Conservation (phyloP, 176 grass and related monocot genomes). For the Avena sativa region DNA sequence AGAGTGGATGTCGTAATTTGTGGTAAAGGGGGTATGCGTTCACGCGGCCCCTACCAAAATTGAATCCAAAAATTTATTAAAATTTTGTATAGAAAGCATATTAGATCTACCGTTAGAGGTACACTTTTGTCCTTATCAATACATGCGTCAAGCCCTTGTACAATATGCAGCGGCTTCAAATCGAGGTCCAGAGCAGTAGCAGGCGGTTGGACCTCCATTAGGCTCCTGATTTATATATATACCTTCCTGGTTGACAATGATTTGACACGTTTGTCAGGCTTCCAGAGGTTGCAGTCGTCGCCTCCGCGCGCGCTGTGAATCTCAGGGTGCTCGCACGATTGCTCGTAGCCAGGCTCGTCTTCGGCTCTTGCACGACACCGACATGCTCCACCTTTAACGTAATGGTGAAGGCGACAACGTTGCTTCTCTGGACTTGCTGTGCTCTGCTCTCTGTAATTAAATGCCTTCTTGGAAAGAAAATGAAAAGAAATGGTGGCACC, state of each 20-base stretch:
- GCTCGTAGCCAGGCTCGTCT: not conserved
- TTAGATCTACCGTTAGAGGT: too few species aligned
- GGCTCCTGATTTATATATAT: too few species aligned
- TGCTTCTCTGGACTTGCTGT: not conserved
- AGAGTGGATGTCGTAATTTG: slow-evolving; percentile 40
- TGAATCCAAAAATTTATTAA: not conserved
- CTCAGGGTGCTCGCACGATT: not conserved
- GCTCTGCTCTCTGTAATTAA: not conserved
- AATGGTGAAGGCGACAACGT: not conserved
- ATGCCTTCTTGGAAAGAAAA: not conserved
- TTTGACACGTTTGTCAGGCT: too few species aligned
- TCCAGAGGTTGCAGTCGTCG: not conserved
- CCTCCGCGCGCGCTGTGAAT: not conserved
- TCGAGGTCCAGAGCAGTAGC: too few species aligned
- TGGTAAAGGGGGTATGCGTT: slow-evolving; percentile 61
- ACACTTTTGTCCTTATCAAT: too few species aligned
- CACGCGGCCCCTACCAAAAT: not conserved
- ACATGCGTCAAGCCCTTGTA: too few species aligned
- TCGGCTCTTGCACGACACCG: not conserved
- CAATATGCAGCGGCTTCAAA: too few species aligned
- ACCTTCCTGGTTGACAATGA: not conserved
- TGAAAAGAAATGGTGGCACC: too few species aligned
- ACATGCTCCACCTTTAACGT: not conserved
- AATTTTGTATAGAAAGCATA: too few species aligned
- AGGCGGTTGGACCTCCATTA: too few species aligned